Evolutionary conservation across 2,329 filamentous ascomycete species (phyloP), one percentile per base, ranked within the genome.

Genomic region (Penicillium hesseltinei): DNA sequence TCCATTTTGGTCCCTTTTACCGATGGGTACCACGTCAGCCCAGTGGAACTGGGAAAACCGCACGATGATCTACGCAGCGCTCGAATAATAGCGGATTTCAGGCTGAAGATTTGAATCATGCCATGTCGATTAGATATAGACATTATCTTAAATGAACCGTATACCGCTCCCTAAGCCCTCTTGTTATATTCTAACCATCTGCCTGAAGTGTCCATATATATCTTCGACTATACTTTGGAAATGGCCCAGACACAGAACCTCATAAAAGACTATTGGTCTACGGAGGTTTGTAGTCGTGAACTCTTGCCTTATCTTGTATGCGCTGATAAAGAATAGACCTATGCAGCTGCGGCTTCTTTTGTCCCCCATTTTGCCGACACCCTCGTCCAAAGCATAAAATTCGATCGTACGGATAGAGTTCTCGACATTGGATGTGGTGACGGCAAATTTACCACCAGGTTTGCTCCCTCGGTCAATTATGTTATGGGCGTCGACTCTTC

Each of bases 311-410:
- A 17, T 19, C 25, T 10, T 46, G 23, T 21, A n/a, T 55, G 6
- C 27, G n/a, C 48, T 57, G n/a, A 52, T 33, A 3, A 35, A 17
- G 23, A 17, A 25, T 50, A 57, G 55, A 36, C 49, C 8, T 57
- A 57, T 10, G 55, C 46, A 19, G 44, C 43, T 7, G 55, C 29
- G 57, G 46, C 17, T 62, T 53, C 67, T 61, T 56, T 55, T 15
- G 42, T 52, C 1, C 52, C 56, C n/a, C 46, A 52, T 15, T 38
- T 56, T 23, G 52, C 47, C 29, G 29, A 51, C n/a, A 52, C 40
- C 8, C 46, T 59, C 10, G 19, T 51, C 3, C 10, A 56, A 13
- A 51, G 19, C 9, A 51, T 59, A 11, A n/a, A 46, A 9, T 55
- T 55, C 21, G 33, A 55, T 25, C 33, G 36, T 13, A 52, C 35